phyloP scores from a whole-genome alignment of 2,329 filamentous ascomycete genomes.

The Apiospora koreana region DNA sequence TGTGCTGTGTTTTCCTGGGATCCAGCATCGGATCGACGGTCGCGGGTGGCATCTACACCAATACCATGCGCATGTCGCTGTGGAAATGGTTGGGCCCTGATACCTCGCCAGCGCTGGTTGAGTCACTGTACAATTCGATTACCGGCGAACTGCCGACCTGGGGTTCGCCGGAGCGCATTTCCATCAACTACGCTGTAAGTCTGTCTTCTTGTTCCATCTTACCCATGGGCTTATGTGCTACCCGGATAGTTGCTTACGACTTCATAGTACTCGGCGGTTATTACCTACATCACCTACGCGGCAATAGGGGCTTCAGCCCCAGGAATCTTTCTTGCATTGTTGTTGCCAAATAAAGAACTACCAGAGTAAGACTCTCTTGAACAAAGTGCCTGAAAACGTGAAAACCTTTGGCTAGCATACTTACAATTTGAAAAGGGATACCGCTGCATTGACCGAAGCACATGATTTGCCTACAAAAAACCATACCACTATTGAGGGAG shows the following conservation, averaged over 20 bases:
- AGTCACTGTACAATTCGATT: constrained; percentile 46
- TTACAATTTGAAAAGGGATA: not conserved
- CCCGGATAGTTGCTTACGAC: not conserved
- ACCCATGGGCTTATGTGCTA: too few relatives aligned
- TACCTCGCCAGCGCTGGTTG: constrained; percentile 32
- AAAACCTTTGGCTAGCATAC: not conserved
- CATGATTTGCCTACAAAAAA: not conserved
- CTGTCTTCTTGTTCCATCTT: not conserved
- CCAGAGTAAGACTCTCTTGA: constrained; percentile 11
- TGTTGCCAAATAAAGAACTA: constrained; percentile 26
- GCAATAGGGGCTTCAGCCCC: constrained; percentile 24
- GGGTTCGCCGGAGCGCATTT: constrained; percentile 40
- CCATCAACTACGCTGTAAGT: constrained; percentile 42
- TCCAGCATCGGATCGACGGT: constrained; percentile 40
- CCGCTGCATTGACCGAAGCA: not conserved
- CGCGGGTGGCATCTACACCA: constrained; percentile 52
- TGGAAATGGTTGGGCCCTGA: constrained; percentile 35
- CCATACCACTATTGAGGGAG: not conserved
- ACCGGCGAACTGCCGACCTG: constrained; percentile 40
- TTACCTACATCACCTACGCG: constrained; percentile 29
- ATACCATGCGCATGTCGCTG: constrained; percentile 40
- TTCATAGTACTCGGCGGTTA: constrained; percentile 27
- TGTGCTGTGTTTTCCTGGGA: constrained; percentile 44
- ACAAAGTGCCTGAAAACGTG: not conserved
- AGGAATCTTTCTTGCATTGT: constrained; percentile 21